Base-by-base conservation (phyloP, 1,284 basidiomycete genomes). In the Austroboletus novae-zelandiae region DNA sequence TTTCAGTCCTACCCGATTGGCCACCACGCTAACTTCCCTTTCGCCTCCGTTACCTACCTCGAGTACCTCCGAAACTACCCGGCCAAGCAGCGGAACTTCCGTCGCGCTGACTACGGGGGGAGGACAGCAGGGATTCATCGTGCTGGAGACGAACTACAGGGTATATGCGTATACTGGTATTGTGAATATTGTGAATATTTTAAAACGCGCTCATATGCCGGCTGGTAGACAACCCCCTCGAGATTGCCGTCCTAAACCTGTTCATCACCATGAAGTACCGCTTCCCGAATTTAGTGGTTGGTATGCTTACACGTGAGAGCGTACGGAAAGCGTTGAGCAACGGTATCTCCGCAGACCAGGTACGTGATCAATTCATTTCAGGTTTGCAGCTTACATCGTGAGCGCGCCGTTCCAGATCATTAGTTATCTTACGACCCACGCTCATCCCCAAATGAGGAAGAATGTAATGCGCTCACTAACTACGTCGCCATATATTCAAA, bases 61-160 rank as follows among this genome's bases (percentile, higher is more conserved):
- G n/a, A 74, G 77, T 45, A 78, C 78, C 49, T 73, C 74, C 53
- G 78, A 77, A 54, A 52, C 50, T 34, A 45, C 61, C 14, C 55
- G 50, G 11, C 29, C 44, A 29, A 49, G 40, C 40, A 50, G 60
- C 7, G 60, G 39, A 32, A 47, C 65, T 23, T 53, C 62, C 8
- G 55, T 66, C 11, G 52, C 68, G 40, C 45, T 70, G 32, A 65
- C 64, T 11, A 77, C 78, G 43, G 81, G 76, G 48, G 76, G 79
- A 25, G 77, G 80, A 62, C 64, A 66, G 53, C 89, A 94, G 68
- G 91, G 93, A 4, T 99, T 98, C 73, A 88, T 99, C 59, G 89
- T 99, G 60, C 79, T 99, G 34, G 97, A 99, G 74, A 99, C 97
- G 20, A 99, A 99, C 73, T 99, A 98, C 74, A 89, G 95, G 56